Percentiles rank a stretch among this genome's conserved stretches.
phyloP scores from a whole-genome alignment of 2,329 filamentous ascomycete genomes.

The Clathrospora elynae region DNA sequence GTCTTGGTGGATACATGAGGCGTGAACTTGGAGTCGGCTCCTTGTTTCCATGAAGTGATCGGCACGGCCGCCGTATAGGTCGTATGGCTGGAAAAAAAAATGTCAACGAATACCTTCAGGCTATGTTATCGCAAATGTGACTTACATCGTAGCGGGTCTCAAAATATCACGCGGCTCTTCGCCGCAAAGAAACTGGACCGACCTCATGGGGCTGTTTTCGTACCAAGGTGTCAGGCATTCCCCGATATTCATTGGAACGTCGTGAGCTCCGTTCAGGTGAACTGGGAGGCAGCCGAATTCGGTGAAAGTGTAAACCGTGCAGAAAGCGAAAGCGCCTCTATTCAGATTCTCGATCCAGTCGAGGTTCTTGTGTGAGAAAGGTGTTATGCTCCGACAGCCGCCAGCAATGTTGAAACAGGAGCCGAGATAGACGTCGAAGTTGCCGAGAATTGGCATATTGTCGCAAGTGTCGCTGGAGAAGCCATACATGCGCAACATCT shows the following conservation, averaged over 20 bases:
- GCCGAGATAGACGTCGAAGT: conserved; percentile 25
- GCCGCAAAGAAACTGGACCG: not conserved
- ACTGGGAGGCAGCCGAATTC: conserved; percentile 15
- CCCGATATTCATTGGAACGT: too few species aligned
- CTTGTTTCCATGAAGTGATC: not conserved
- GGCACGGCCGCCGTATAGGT: not conserved
- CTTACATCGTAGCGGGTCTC: not conserved
- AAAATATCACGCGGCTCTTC: too few species aligned
- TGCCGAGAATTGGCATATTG: conserved; percentile 16
- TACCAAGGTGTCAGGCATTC: too few species aligned
- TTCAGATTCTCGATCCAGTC: conserved; percentile 26
- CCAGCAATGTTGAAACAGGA: conserved; percentile 23
- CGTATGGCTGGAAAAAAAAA: not conserved
- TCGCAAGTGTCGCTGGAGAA: conserved; percentile 26
- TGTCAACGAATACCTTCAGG: not conserved
- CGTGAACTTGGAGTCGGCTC: too few species aligned
- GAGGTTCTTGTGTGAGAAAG: conserved; percentile 18
- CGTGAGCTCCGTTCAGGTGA: too few species aligned
- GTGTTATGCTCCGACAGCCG: conserved; percentile 23
- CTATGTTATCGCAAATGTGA: not conserved
- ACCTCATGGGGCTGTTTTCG: too few species aligned
- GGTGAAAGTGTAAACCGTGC: too few species aligned
- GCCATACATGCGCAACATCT: conserved; percentile 20
- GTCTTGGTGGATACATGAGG: too few species aligned
- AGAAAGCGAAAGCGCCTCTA: conserved; percentile 6